Conservation (phyloP, 352 stramenopile species). For the Pseudoperonospora humuli region DNA sequence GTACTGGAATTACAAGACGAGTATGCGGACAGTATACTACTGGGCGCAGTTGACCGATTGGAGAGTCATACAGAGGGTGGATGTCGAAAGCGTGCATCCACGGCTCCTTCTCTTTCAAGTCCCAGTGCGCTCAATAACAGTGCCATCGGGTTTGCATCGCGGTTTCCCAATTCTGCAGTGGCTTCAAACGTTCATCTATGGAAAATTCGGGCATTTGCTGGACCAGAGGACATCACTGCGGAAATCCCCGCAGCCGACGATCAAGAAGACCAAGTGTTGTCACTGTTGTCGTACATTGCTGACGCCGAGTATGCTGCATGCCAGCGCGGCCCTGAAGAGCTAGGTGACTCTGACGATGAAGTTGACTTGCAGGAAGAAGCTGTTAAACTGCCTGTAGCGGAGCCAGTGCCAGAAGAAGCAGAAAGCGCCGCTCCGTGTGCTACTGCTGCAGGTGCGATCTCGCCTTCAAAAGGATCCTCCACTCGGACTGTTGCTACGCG, state of each 20-base stretch:
- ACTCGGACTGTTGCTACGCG: constrained; percentile 47
- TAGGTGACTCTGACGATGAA: constrained; percentile 50
- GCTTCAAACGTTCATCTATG: constrained; percentile 73
- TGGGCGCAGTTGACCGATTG: constrained; percentile 17
- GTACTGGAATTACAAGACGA: constrained; percentile 64
- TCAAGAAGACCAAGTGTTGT: constrained; percentile 68
- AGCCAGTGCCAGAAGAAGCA: background rate
- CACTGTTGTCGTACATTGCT: constrained; percentile 77
- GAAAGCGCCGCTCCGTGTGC: background rate
- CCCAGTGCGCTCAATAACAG: constrained; percentile 22
- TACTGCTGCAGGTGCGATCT: constrained; percentile 2
- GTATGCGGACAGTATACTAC: constrained; percentile 45
- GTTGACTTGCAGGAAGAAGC: constrained; percentile 24
- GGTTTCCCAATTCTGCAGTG: constrained; percentile 70
- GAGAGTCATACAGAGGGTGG: constrained; percentile 10
- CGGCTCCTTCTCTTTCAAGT: constrained; percentile 10
- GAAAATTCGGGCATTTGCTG: constrained; percentile 68
- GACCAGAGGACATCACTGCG: constrained; percentile 28
- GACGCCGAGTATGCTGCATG: constrained; percentile 75
- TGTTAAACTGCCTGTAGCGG: constrained; percentile 2
- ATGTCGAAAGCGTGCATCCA: constrained; percentile 8
- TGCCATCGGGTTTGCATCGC: constrained; percentile 72
- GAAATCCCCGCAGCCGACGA: constrained; percentile 59
- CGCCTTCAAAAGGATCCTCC: constrained; percentile 19
- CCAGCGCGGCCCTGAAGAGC: constrained; percentile 34